Evolutionary conservation across 2,329 filamentous ascomycete species (phyloP).

Genomic region (Cryphonectria naterciae): DNA sequence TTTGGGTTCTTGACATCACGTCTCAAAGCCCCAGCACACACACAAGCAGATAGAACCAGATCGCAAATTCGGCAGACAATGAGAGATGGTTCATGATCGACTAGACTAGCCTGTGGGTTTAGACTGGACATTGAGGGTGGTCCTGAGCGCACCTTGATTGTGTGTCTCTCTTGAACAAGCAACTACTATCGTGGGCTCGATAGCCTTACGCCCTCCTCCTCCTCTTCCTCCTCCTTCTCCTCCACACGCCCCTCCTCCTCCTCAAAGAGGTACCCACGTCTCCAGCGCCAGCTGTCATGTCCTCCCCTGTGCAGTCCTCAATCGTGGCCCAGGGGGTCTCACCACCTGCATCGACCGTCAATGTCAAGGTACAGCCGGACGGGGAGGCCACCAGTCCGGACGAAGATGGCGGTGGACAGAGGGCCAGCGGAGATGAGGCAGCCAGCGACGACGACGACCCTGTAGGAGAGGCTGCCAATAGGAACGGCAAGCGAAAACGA

Average conservation of each 20-base stretch:
- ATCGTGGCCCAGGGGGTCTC: constrained; percentile 16
- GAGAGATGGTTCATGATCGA: neutral
- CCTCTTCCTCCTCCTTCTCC: neutral
- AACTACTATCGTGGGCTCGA: neutral
- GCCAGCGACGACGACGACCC: constrained; percentile 54
- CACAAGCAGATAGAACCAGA: constrained; percentile 7
- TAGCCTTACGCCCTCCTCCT: constrained; percentile 6
- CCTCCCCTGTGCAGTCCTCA: constrained; percentile 10
- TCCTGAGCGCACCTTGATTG: neutral
- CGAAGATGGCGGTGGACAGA: constrained; percentile 24
- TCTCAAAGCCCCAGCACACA: neutral
- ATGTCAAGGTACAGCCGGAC: constrained; percentile 23
- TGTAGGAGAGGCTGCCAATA: constrained; percentile 45
- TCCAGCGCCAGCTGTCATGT: constrained; percentile 7
- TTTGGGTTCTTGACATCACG: constrained; percentile 1
- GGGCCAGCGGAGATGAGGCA: constrained; percentile 39
- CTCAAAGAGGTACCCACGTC: neutral
- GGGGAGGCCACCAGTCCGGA: constrained; percentile 16
- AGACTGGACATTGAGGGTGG: neutral
- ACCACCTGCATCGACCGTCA: constrained; percentile 23
- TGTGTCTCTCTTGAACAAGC: neutral
- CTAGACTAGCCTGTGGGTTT: neutral
- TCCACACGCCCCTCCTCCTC: neutral
- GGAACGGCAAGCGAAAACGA: constrained; percentile 61
- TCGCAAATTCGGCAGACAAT: neutral